These are phyloP conservation scores for Thalassiosira hispida DNA, from an alignment of 352 stramenopile genomes.

Conservation along the genomic window DNA sequence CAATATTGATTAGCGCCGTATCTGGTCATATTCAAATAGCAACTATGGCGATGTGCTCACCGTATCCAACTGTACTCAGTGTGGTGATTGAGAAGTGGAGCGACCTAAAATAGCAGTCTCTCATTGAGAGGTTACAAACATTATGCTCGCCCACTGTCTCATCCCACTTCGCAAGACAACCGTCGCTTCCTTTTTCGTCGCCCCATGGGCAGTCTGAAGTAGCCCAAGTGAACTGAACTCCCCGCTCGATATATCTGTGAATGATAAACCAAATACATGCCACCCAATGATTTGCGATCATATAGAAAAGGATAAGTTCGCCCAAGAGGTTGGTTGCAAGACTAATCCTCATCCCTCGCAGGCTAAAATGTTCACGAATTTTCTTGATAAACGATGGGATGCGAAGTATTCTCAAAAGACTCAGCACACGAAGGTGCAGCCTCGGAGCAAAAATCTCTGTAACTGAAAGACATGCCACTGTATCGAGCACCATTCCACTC, in stretches of 20 bases:
- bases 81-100: slow-evolving; percentile 75
- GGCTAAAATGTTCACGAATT: slow-evolving; percentile 63
- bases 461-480: slow-evolving; percentile 61
- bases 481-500: slow-evolving; percentile 64
- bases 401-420: slow-evolving; percentile 59
- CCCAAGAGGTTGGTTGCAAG: slow-evolving; percentile 57
- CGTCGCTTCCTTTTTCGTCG: slow-evolving; percentile 33
- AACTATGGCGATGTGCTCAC: slow-evolving; percentile 14
- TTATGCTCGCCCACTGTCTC: slow-evolving; percentile 59
- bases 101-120: slow-evolving; percentile 68
- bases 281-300: slow-evolving; percentile 71
- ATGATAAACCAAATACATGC: slow-evolving; percentile 81
- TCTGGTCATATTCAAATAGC: slow-evolving; percentile 1
- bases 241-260: slow-evolving; percentile 70
- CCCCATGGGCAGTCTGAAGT: slow-evolving; percentile 70
- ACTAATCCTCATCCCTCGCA: slow-evolving; percentile 68
- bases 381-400: slow-evolving; percentile 56
- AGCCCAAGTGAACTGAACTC: slow-evolving; percentile 68
- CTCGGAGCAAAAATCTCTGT: slow-evolving; percentile 48
- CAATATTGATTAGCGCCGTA: background rate
- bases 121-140: slow-evolving; percentile 64
- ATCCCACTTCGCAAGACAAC: slow-evolving; percentile 63
- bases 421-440: slow-evolving; percentile 48
- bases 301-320: slow-evolving; percentile 65
- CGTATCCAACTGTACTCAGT: slow-evolving; percentile 73